Base-by-base conservation (phyloP, 2,329 filamentous ascomycete species). In the Aspergillus aculeatus region DNA sequence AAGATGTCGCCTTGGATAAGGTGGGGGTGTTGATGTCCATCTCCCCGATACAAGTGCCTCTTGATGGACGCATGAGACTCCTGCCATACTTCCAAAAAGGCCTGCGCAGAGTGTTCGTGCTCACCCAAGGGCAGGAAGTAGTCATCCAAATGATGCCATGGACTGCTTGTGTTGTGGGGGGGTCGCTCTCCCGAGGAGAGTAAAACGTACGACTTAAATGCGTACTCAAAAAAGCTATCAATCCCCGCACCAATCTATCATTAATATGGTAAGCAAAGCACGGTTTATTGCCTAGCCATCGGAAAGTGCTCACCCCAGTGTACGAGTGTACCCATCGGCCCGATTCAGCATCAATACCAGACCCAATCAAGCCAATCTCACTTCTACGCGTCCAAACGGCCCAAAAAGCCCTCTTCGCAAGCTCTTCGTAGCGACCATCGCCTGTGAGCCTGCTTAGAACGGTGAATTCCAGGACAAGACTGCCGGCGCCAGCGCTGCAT, bases 221-320 rank as follows among this genome's bases (percentile, higher is more conserved):
- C 93, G 76, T 99, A 99, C 77, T 99, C 95, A 71, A 96, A 98
- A 78, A 99, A 99, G 77, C 93, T 97, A 78, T 99, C 95, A 70
- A 96, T 92, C 44, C 95, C 95, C 7, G 95, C 95, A 53, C 95
- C 95, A 67, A 99, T 96, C 79, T 81, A n/a, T 32, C n/a, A 48
- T 64, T 58, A 29, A 64, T 58, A 9, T 16, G 9, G 16, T 63
- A 44, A 65, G 57, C 41, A 24, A 55, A 31, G 23, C 26, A 5
- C 21, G 23, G 38, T 16, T 10, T 29, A 29, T 35, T 7, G 31
- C 24, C 50, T 52, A 60, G 44, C 29, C 53, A 59, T 44, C 29
- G 23, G 6, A 23, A 4, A 53, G 26, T 19, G 68, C 75, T 63
- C 72, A 80, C 78, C 31, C 95, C 94, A n/a, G 94, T 89, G 73